phyloP scores from a whole-genome alignment of 2,329 filamentous ascomycete genomes.

The Scolecobasidium constrictum region DNA sequence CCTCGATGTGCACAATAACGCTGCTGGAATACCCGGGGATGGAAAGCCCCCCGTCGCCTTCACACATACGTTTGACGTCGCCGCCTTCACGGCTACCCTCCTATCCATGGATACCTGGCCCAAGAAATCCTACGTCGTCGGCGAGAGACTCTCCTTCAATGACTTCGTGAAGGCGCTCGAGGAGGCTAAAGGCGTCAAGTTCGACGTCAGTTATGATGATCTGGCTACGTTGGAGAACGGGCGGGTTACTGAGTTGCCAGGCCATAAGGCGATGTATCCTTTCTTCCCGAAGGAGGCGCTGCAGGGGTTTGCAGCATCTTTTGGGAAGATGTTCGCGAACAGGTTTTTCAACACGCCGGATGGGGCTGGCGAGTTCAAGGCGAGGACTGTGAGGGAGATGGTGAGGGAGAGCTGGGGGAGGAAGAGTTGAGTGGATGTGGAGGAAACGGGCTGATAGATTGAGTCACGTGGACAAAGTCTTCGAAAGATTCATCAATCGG shows the following conservation, averaged over 20 bases:
- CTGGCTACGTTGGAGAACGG: constrained; percentile 23
- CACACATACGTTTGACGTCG: constrained; percentile 14
- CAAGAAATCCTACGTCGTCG: constrained; percentile 22
- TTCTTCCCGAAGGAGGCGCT: constrained; percentile 17
- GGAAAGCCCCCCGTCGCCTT: constrained; percentile 12
- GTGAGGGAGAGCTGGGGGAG: background rate
- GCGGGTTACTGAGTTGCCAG: constrained; percentile 23
- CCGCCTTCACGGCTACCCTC: constrained; percentile 12
- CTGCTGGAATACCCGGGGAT: constrained; percentile 14
- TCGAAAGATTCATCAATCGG: too few relatives aligned
- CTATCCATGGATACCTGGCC: constrained; percentile 21
- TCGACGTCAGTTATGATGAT: constrained; percentile 24
- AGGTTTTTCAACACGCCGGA: constrained; percentile 14
- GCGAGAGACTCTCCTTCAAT: constrained; percentile 34
- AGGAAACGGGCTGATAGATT: too few relatives aligned
- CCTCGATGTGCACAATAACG: constrained; percentile 9
- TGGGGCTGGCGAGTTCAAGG: constrained; percentile 19
- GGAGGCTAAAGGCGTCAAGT: constrained; percentile 28
- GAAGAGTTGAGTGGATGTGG: too few relatives aligned
- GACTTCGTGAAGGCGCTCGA: constrained; percentile 34
- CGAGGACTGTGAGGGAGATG: constrained; percentile 15
- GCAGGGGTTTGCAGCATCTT: constrained; percentile 14
- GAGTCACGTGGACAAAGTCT: too few relatives aligned
- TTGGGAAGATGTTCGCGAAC: constrained; percentile 16
- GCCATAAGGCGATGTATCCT: constrained; percentile 15